Percentiles rank a stretch among this genome's conserved stretches.
phyloP scores from a whole-genome alignment of 805 yeast species.

The Suhomyces pyralidae region DNA sequence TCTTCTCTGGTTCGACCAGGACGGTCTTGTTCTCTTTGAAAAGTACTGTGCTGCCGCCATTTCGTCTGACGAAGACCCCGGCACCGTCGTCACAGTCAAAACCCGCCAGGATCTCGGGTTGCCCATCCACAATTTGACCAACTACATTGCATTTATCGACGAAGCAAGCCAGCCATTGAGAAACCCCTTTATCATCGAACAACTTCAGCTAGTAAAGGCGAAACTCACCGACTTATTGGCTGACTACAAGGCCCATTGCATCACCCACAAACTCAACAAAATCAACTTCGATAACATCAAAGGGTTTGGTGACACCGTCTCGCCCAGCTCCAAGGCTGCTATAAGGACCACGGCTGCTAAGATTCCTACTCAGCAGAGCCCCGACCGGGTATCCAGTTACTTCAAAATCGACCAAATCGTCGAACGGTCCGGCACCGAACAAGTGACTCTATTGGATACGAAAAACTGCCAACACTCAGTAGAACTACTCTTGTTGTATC shows the following conservation, averaged over 20 bases:
- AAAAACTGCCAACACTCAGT: conserved; percentile 10
- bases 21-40: conserved; percentile 31
- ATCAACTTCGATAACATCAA: conserved; percentile 36
- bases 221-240: conserved; percentile 17
- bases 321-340: conserved; percentile 3
- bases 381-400: conserved; percentile 32
- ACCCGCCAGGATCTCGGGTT: conserved; percentile 7
- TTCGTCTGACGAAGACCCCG: conserved; percentile 15
- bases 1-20: conserved; percentile 37
- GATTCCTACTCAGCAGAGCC: conserved; percentile 1
- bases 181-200: conserved; percentile 40
- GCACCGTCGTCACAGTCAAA: conserved; percentile 7
- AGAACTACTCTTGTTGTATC: conserved; percentile 36
- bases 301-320: conserved; percentile 18
- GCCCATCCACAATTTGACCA: conserved; percentile 31
- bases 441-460: conserved; percentile 14
- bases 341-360: conserved; percentile 1
- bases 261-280: conserved; percentile 22
- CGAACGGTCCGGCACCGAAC: conserved; percentile 27
- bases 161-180: conserved; percentile 21
- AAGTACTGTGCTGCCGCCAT: conserved; percentile 21
- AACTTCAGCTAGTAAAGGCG: conserved; percentile 15
- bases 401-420: conserved; percentile 36
- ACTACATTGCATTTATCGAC: conserved; percentile 29
- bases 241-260: conserved; percentile 10